Conservation (phyloP, 257 asterid species). For the Gynochthodes officinalis region DNA sequence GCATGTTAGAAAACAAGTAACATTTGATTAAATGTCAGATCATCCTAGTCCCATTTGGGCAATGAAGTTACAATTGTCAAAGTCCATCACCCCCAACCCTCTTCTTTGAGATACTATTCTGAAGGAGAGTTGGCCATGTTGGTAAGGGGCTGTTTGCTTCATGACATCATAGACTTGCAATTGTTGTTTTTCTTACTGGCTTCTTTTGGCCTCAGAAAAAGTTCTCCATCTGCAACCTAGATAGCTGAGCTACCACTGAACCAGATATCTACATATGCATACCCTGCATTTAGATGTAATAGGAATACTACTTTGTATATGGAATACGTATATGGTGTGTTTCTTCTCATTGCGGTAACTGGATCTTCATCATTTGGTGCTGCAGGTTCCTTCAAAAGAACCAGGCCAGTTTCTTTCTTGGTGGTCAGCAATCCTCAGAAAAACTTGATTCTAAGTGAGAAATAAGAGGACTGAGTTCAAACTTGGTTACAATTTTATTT, state of each 20-base stretch:
- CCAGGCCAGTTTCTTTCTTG: conserved; percentile 34
- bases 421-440: conserved; percentile 28
- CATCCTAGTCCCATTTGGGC: not conserved
- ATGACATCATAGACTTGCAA: not conserved
- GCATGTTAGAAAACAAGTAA: not conserved
- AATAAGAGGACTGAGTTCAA: conserved; percentile 1
- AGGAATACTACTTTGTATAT: not conserved
- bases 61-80: not conserved
- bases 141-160: not conserved
- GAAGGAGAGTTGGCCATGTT: not conserved
- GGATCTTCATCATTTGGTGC: not conserved
- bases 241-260: too few relatives aligned
- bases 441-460: conserved; percentile 5
- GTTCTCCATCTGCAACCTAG: not conserved
- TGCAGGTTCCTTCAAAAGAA: conserved; percentile 57
- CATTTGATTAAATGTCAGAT: not conserved
- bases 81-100: not conserved
- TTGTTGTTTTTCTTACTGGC: not conserved
- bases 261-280: not conserved
- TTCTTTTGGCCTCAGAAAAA: not conserved
- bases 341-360: not conserved
- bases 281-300: not conserved
- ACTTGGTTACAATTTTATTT: too few relatives aligned
- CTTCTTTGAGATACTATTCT: not conserved
- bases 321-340: not conserved